phyloP scores from a whole-genome alignment of 2,329 filamentous ascomycete species.

The Coleophoma cylindrospora region DNA sequence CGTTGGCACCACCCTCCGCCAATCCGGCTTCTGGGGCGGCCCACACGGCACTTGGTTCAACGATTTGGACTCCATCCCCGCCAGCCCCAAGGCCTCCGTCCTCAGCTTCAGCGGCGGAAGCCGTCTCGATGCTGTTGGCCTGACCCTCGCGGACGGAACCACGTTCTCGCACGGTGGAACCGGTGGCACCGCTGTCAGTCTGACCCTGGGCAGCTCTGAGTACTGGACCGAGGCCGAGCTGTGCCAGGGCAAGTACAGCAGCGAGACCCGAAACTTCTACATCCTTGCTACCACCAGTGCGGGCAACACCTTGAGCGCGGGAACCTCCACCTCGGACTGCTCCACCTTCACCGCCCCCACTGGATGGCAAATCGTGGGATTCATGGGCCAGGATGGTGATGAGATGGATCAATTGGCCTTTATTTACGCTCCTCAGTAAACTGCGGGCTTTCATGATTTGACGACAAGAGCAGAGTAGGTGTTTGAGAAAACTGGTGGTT shows the following conservation, averaged over 20 bases:
- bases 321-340: slow-evolving; percentile 42
- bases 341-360: slow-evolving; percentile 37
- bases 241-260: slow-evolving; percentile 42
- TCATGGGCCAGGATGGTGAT: slow-evolving; percentile 44
- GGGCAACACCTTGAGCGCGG: slow-evolving; percentile 39
- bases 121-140: slow-evolving; percentile 44
- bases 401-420: slow-evolving; percentile 51
- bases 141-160: slow-evolving; percentile 44
- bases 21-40: slow-evolving; percentile 43
- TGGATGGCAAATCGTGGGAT: slow-evolving; percentile 50
- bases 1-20: slow-evolving; percentile 30
- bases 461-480: not conserved
- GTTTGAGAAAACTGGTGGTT: not conserved
- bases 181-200: slow-evolving; percentile 37
- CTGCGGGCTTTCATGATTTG: not conserved
- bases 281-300: slow-evolving; percentile 45
- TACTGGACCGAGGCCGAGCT: slow-evolving; percentile 42
- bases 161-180: slow-evolving; percentile 46
- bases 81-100: slow-evolving; percentile 27
- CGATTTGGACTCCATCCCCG: slow-evolving; percentile 35
- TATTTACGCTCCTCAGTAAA: slow-evolving; percentile 37
- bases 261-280: slow-evolving; percentile 48
- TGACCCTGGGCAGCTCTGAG: slow-evolving; percentile 42
- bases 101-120: slow-evolving; percentile 41
- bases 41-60: slow-evolving; percentile 49